Evolutionary conservation across 768 basidiomycete species (phyloP), one percentile per base, ranked within the genome.

Genomic region (Lepiota venenata): DNA sequence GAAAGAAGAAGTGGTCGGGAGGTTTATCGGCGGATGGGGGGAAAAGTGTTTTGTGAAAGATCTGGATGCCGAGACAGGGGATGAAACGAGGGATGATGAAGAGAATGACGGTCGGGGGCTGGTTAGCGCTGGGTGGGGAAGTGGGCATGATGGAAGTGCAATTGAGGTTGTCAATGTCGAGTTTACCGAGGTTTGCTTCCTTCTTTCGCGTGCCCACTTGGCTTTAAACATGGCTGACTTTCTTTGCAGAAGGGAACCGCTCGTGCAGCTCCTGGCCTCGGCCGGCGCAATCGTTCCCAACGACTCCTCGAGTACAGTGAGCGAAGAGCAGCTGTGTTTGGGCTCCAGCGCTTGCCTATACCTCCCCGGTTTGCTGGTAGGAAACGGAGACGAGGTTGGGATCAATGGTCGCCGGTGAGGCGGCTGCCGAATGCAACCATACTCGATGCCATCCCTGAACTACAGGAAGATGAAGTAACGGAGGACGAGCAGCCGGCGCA

Each of bases 121-220:
- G 60, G 71, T 77, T n/a, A 87, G 85, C 66, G 84, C 81, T 8
- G 81, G 81, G 0, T 89, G 88, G 89, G 87, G 88, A n/a, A 82
- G 79, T 58, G 83, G 84, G 2, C 89, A 90, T 58, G 88, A 89
- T 57, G 89, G 88, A 21, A 83, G 84, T 61, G 87, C 84, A 21
- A 77, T 89, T 60, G 89, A 89, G 71, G 78, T 91, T 50, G 66
- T 90, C 15, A 74, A 71, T 21, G 86, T 81, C 15, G 75, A 81
- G 59, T 83, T 87, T 63, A 77, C 82, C 44, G 73, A 82, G 75
- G 89, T 89, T 58, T 35, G 82, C n/a, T 64, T 4, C 43, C 44
- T 44, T 60, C 59, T 42, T 20, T 40, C 25, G 2, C 5, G 25
- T 52, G 57, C 10, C 27, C 10, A 50, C 54, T 10, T 20, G 35